phyloP scores from a whole-genome alignment of 305 asterid species.

The Salvia sclarea region DNA sequence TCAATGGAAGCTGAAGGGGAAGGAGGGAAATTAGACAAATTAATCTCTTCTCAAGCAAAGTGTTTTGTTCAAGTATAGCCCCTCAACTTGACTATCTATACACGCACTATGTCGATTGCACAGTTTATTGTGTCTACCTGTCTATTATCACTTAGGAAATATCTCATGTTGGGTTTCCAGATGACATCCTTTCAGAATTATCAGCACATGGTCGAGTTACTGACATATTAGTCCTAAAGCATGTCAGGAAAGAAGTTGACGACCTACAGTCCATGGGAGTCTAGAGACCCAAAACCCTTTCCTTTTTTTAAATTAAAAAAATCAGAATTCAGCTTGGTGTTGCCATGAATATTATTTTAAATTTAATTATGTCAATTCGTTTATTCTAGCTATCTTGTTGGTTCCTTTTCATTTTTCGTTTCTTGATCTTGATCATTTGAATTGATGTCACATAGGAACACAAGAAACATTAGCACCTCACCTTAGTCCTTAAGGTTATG shows the following conservation, averaged over 20 bases:
- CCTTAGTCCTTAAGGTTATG: background rate
- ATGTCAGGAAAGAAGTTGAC: background rate
- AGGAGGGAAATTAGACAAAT: background rate
- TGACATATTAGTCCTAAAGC: background rate
- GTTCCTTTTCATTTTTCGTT: background rate
- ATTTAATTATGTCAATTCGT: background rate
- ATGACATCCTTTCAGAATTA: background rate
- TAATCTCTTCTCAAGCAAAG: background rate
- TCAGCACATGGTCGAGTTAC: background rate
- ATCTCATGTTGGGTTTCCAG: background rate
- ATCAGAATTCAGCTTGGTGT: background rate
- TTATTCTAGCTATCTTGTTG: background rate
- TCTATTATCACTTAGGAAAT: conserved; percentile 5
- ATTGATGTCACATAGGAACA: background rate
- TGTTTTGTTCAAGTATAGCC: background rate
- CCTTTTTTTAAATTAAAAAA: background rate
- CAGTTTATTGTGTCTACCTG: background rate
- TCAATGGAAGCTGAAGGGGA: background rate
- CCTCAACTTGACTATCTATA: background rate
- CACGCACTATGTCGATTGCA: background rate
- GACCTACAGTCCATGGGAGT: background rate
- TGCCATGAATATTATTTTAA: background rate
- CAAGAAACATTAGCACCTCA: background rate
- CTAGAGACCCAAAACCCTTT: background rate
- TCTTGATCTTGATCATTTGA: background rate